Evolutionary conservation across 306 rosid species (phyloP), one percentile per base, ranked within the genome.

Genomic region (Citrullus amarus): DNA sequence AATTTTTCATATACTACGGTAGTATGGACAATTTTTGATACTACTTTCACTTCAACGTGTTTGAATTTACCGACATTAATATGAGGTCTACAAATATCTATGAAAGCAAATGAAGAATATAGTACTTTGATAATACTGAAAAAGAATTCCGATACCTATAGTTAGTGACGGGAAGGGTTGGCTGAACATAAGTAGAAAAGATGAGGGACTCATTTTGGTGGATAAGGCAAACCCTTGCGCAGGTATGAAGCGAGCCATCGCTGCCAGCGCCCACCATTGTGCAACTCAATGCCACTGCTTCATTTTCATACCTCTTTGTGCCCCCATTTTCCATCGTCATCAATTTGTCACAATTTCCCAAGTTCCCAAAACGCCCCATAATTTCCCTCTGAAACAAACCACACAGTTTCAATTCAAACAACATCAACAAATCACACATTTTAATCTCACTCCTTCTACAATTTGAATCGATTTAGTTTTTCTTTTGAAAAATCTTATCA

Each of bases 231-330:
- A 92, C 84, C 87, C 91, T 88, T 43, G 87, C 98, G 84, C 97
- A 92, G 1, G 92, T 78, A 80, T 92, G 94, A 0, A 94, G 80
- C 54, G 96, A 88, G 22, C 96, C 96, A 79, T 92, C 98, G 62
- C 88, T 86, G 82, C 98, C 97, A 17, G 96, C 97, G 1, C 96
- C 98, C 39, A 94, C 96, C 96, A 90, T 90, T 79, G 87, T 94
- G 85, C 98, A 92, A 80, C 93, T 92, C 51, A 92, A 85, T 81
- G 97, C 98, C 79, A 94, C 93, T 51, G 84, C 96, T 81, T 81
- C 91, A 18, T 85, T 76, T 36, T 91, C 88, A 25, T 25, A 25
- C 28, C 28, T 25, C 79, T 85, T 83, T 56, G 88, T 62, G 72
- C 83, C 84, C 0, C 87, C 87, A 80, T 83, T 86, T 79, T 25